These are phyloP conservation scores for Dipodascus geniculatus DNA, from an alignment of 805 yeast genomes.

Conservation along the genomic window DNA sequence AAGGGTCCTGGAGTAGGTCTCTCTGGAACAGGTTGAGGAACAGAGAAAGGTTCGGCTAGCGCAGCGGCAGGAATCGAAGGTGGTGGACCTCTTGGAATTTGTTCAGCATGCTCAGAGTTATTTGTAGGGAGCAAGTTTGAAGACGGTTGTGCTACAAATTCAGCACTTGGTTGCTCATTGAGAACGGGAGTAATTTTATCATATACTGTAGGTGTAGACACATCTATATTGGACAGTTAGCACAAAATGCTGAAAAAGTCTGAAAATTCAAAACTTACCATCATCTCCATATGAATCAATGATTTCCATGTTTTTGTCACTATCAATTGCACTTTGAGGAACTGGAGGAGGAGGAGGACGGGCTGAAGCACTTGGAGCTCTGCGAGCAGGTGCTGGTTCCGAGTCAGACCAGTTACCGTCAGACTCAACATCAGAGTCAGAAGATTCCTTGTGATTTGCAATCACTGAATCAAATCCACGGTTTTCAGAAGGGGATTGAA, in stretches of 20 bases:
- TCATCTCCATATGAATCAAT: not conserved
- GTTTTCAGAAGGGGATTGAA: not conserved
- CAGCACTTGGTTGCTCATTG: not conserved
- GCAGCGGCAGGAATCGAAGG: slow-evolving; percentile 9
- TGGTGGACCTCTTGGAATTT: not conserved
- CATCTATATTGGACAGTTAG: not conserved
- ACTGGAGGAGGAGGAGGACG: slow-evolving; percentile 1
- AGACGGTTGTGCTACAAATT: not conserved
- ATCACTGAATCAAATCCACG: not conserved
- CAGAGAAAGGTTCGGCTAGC: not conserved
- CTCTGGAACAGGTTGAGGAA: not conserved
- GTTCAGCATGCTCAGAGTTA: not conserved
- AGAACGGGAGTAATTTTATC: not conserved
- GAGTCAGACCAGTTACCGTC: not conserved
- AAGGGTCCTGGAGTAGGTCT: not conserved
- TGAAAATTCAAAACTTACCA: not conserved
- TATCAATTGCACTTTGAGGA: not conserved
- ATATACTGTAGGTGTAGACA: not conserved
- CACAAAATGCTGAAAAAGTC: not conserved
- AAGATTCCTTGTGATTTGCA: not conserved
- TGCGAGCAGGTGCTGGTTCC: not conserved
- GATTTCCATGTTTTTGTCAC: not conserved
- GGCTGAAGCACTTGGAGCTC: not conserved
- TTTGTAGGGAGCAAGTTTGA: not conserved
- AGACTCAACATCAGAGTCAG: not conserved